These are phyloP conservation scores for Cyclocybe cylindracea DNA, from an alignment of 768 basidiomycete species.

Conservation along the genomic window DNA sequence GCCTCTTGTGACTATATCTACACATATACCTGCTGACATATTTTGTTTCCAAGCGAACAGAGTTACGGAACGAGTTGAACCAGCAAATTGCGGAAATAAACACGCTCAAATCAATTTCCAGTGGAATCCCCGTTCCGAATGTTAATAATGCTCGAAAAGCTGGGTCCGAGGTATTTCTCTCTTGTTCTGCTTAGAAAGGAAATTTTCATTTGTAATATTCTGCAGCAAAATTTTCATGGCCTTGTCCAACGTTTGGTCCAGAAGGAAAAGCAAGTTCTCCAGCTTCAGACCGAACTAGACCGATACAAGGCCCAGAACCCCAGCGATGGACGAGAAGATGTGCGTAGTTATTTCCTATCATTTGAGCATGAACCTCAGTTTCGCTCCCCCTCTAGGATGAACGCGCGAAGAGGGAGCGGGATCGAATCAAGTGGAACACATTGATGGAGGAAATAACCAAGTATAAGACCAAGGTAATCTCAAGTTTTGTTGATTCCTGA, in stretches of 20 bases:
- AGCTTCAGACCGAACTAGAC: conserved; percentile 73
- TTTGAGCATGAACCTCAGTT: background rate
- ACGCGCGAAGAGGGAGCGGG: conserved; percentile 73
- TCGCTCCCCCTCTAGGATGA: conserved; percentile 53
- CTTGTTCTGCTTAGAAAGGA: background rate
- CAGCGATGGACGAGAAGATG: conserved; percentile 57
- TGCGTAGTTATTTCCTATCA: conserved; percentile 31
- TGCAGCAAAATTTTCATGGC: conserved; percentile 60
- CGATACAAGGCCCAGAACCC: conserved; percentile 60
- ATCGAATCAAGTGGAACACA: conserved; percentile 68
- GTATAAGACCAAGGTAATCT: conserved; percentile 64
- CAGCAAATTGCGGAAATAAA: conserved; percentile 70
- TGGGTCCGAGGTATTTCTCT: conserved; percentile 54
- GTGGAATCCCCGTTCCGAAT: conserved; percentile 34
- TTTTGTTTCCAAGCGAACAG: conserved; percentile 39
- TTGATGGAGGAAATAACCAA: conserved; percentile 75
- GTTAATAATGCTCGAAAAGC: conserved; percentile 45
- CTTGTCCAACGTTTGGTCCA: conserved; percentile 78
- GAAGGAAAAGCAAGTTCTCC: conserved; percentile 83
- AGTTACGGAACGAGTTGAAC: conserved; percentile 54
- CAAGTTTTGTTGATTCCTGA: background rate
- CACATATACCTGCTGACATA: conserved; percentile 1
- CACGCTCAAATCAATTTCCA: conserved; percentile 56
- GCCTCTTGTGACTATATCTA: background rate
- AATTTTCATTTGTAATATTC: conserved; percentile 4